Percentiles rank a stretch among this genome's conserved stretches.
Evolutionary conservation across 192 early-diverging fungal species (phyloP).

Genomic region (Spizellomyces punctatus): DNA sequence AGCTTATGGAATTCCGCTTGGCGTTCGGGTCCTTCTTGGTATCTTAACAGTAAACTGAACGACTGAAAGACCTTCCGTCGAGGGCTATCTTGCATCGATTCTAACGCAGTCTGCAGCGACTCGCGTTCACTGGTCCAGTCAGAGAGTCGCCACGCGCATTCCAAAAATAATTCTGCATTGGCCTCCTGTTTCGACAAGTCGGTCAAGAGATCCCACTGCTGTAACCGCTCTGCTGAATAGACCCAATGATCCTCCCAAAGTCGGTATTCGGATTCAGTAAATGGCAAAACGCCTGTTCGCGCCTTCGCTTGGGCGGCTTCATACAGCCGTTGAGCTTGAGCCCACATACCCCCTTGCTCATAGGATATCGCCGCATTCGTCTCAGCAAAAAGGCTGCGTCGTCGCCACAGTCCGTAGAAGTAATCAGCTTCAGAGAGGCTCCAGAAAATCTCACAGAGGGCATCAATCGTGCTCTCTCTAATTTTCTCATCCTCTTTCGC

Average conservation of each 20-base stretch:
- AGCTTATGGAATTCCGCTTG: constrained; percentile 71
- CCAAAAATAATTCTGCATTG: constrained; percentile 83
- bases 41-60: constrained; percentile 69
- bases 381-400: constrained; percentile 85
- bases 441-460: constrained; percentile 81
- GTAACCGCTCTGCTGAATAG: constrained; percentile 81
- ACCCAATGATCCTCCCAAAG: constrained; percentile 99
- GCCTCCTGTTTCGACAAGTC: constrained; percentile 92
- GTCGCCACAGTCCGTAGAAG: constrained; percentile 89
- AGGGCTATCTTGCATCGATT: constrained; percentile 67
- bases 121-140: constrained; percentile 89
- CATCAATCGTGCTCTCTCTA: constrained; percentile 87
- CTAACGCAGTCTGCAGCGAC: constrained; percentile 66
- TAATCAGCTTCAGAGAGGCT: constrained; percentile 90
- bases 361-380: constrained; percentile 95
- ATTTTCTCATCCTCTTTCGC: constrained; percentile 86
- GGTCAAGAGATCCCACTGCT: constrained; percentile 96
- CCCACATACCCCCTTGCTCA: constrained; percentile 94
- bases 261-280: constrained; percentile 92
- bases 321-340: constrained; percentile 85
- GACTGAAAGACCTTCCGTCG: constrained; percentile 87
- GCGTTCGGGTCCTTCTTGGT: constrained; percentile 53
- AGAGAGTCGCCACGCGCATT: constrained; percentile 92
- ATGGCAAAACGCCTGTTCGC: constrained; percentile 79
- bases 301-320: constrained; percentile 94